These are phyloP conservation scores for Pseudocercospora crystallina DNA, from an alignment of 2,329 filamentous ascomycete genomes.

Conservation along the genomic window DNA sequence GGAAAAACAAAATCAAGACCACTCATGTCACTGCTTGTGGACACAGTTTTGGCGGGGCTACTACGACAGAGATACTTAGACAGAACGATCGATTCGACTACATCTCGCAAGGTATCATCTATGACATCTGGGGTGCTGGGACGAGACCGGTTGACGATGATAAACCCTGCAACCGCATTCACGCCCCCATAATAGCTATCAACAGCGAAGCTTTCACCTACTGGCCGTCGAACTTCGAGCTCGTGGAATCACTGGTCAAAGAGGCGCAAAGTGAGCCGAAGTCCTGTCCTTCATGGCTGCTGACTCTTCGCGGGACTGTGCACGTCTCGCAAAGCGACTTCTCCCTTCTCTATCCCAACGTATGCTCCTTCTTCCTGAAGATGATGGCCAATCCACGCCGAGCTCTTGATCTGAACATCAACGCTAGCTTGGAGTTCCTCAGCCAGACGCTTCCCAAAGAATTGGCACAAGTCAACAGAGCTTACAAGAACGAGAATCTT, in stretches of 20 bases:
- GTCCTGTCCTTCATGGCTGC: constrained; percentile 44
- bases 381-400: constrained; percentile 62
- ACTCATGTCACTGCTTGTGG: constrained; percentile 62
- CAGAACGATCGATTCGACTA: constrained; percentile 55
- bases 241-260: constrained; percentile 56
- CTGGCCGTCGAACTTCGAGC: constrained; percentile 64
- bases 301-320: constrained; percentile 58
- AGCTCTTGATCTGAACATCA: constrained; percentile 64
- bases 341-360: constrained; percentile 60
- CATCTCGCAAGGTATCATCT: constrained; percentile 63
- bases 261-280: constrained; percentile 51
- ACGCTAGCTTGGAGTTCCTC: constrained; percentile 63
- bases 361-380: constrained; percentile 61
- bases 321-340: constrained; percentile 69
- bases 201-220: constrained; percentile 71
- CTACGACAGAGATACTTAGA: constrained; percentile 60
- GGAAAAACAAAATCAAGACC: constrained; percentile 57
- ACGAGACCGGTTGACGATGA: constrained; percentile 44
- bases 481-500: constrained; percentile 55
- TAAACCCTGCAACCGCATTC: constrained; percentile 45
- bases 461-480: constrained; percentile 50
- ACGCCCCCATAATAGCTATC: constrained; percentile 61
- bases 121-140: constrained; percentile 64
- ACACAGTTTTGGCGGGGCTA: constrained; percentile 67
- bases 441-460: constrained; percentile 51